phyloP scores from a whole-genome alignment of 495 filamentous ascomycete genomes.

The Saxispiralis lemnorum region DNA sequence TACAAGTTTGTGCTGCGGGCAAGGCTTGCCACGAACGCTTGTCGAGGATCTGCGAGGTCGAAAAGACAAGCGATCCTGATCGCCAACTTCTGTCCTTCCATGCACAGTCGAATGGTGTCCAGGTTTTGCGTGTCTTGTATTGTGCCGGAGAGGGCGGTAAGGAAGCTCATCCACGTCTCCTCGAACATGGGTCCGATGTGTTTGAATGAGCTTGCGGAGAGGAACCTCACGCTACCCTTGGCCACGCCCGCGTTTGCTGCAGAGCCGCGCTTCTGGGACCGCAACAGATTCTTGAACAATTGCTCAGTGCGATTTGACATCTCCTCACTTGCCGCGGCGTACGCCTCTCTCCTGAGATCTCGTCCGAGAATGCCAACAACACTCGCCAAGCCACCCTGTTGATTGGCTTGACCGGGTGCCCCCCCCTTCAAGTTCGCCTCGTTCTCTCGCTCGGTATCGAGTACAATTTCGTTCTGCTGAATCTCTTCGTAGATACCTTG shows the following conservation, averaged over 20 bases:
- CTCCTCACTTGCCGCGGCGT: constrained; percentile 84
- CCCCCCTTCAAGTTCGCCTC: constrained; percentile 54
- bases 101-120: constrained; percentile 73
- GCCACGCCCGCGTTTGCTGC: constrained; percentile 28
- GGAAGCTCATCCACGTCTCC: constrained; percentile 97
- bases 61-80: constrained; percentile 88
- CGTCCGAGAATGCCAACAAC: constrained; percentile 79
- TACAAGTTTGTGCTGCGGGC: constrained; percentile 89
- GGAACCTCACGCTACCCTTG: constrained; percentile 40
- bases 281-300: constrained; percentile 75
- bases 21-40: constrained; percentile 84
- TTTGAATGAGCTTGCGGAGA: constrained; percentile 77
- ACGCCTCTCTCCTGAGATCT: constrained; percentile 82
- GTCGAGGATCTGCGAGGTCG: constrained; percentile 72
- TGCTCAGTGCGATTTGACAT: constrained; percentile 80
- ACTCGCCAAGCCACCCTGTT: constrained; percentile 51
- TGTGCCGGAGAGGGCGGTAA: constrained; percentile 77
- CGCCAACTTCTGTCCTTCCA: constrained; percentile 87
- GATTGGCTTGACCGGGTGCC: constrained; percentile 31
- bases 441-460: constrained; percentile 75
- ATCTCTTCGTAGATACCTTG: constrained; percentile 85
- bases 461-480: constrained; percentile 73
- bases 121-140: constrained; percentile 84
- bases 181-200: constrained; percentile 98
- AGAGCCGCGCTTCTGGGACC: constrained; percentile 60